phyloP scores from a whole-genome alignment of 108 stramenopile species.

The Mayamaea pseudoterrestris region DNA sequence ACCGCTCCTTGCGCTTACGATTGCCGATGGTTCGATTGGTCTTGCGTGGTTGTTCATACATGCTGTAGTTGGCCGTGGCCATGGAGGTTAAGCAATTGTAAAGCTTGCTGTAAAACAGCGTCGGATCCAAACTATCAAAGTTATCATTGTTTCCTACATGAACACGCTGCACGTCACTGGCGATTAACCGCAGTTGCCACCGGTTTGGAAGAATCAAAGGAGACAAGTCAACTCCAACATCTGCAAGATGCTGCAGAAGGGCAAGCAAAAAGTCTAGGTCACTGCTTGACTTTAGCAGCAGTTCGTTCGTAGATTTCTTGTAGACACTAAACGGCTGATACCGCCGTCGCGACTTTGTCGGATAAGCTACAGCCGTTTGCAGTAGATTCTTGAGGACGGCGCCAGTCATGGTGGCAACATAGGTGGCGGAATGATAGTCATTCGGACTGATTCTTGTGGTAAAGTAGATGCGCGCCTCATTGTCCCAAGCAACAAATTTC shows the following conservation, averaged over 20 bases:
- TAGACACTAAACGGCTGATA: conserved; percentile 76
- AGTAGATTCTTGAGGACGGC: conserved; percentile 61
- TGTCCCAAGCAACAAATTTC: conserved; percentile 43
- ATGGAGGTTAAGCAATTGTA: conserved; percentile 55
- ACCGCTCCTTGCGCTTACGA: too few relatives aligned
- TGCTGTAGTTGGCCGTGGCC: conserved; percentile 45
- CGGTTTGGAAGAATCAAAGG: conserved; percentile 56
- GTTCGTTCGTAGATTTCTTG: conserved; percentile 2
- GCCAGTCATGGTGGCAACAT: conserved; percentile 72
- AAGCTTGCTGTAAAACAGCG: conserved; percentile 52
- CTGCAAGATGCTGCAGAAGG: conserved; percentile 51
- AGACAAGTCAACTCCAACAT: conserved; percentile 53
- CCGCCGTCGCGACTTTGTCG: conserved; percentile 21
- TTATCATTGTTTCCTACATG: neutral
- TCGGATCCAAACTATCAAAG: too few relatives aligned
- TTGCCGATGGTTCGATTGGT: too few relatives aligned
- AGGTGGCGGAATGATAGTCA: conserved; percentile 42
- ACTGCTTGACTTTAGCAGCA: conserved; percentile 35
- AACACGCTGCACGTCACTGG: conserved; percentile 13
- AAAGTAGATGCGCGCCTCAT: conserved; percentile 53
- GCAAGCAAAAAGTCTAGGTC: conserved; percentile 53
- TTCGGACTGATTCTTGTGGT: conserved; percentile 41
- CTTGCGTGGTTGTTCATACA: too few relatives aligned
- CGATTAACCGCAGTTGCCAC: conserved; percentile 42
- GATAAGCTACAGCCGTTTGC: conserved; percentile 45